These are phyloP conservation scores for Kurtzmaniella cleridarum DNA, from an alignment of 805 yeast species.

Conservation along the genomic window DNA sequence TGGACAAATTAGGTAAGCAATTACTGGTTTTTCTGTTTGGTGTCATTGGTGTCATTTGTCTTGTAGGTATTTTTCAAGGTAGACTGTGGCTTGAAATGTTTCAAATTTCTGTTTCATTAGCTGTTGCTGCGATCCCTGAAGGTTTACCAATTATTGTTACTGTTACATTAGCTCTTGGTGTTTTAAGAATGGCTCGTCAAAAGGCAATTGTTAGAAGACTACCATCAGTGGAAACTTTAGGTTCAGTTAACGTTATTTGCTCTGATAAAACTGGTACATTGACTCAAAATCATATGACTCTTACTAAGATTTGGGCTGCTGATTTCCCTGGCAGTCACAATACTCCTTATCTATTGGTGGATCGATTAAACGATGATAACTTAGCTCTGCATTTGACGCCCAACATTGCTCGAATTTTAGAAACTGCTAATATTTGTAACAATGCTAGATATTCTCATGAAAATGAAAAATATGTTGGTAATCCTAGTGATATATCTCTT, in stretches of 20 bases:
- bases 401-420: slow-evolving; percentile 53
- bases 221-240: slow-evolving; percentile 93
- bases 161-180: slow-evolving; percentile 94
- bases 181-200: slow-evolving; percentile 89
- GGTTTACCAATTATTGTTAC: slow-evolving; percentile 98
- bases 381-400: slow-evolving; percentile 43
- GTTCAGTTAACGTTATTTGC: slow-evolving; percentile 90
- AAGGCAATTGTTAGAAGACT: slow-evolving; percentile 91
- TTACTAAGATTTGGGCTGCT: slow-evolving; percentile 74
- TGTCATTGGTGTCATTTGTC: slow-evolving; percentile 86
- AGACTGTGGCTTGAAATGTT: slow-evolving; percentile 97
- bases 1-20: slow-evolving; percentile 94
- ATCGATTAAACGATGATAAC: slow-evolving; percentile 37
- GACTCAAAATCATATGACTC: slow-evolving; percentile 89
- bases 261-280: slow-evolving; percentile 59
- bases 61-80: slow-evolving; percentile 88
- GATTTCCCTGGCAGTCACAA: slow-evolving; percentile 44
- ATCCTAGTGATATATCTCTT: slow-evolving; percentile 92
- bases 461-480: slow-evolving; percentile 71
- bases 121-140: slow-evolving; percentile 99
- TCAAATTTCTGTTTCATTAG: slow-evolving; percentile 93
- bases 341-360: slow-evolving; percentile 41
- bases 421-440: slow-evolving; percentile 69
- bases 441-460: slow-evolving; percentile 67
- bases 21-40: slow-evolving; percentile 78